Conservation (phyloP, 1,139 yeast genomes). For the Candida frijolesensis region DNA sequence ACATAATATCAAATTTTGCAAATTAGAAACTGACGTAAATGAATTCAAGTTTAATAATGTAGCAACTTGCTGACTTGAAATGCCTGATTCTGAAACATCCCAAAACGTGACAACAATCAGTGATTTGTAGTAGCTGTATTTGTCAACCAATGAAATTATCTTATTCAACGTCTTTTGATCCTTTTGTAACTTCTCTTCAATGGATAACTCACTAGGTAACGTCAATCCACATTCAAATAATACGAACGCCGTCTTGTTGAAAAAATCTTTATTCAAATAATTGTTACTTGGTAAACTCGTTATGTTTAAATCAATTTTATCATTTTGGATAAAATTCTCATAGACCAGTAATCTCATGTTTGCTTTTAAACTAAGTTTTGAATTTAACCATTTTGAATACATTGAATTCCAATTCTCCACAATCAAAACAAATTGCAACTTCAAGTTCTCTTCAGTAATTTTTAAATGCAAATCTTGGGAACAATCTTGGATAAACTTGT, state of each 20-base stretch:
- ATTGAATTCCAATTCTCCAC: conserved; percentile 47
- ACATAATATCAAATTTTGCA: conserved; percentile 31
- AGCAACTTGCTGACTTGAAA: conserved; percentile 21
- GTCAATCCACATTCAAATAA: conserved; percentile 51
- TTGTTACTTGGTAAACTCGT: conserved; percentile 43
- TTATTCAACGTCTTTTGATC: conserved; percentile 43
- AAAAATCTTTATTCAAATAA: conserved; percentile 36
- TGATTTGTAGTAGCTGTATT: conserved; percentile 36
- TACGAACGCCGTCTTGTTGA: conserved; percentile 40
- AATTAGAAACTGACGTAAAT: conserved; percentile 13
- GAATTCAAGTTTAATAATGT: conserved; percentile 20
- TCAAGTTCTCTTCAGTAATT: conserved; percentile 22
- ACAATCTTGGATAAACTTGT: conserved; percentile 25
- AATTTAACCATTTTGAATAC: conserved; percentile 50
- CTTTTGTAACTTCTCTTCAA: conserved; percentile 32
- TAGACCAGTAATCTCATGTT: conserved; percentile 31
- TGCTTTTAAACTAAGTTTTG: conserved; percentile 36
- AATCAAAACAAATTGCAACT: conserved; percentile 37
- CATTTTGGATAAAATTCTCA: conserved; percentile 24
- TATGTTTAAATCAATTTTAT: conserved; percentile 28
- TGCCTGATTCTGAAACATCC: conserved; percentile 31
- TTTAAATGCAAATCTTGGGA: conserved; percentile 24
- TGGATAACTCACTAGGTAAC: conserved; percentile 6
- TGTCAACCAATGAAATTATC: conserved; percentile 36
- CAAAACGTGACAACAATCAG: conserved; percentile 43